Evolutionary conservation across 2,329 filamentous ascomycete genomes (phyloP), one percentile per base, ranked within the genome.

Genomic region (Tolypocladium capitatum): DNA sequence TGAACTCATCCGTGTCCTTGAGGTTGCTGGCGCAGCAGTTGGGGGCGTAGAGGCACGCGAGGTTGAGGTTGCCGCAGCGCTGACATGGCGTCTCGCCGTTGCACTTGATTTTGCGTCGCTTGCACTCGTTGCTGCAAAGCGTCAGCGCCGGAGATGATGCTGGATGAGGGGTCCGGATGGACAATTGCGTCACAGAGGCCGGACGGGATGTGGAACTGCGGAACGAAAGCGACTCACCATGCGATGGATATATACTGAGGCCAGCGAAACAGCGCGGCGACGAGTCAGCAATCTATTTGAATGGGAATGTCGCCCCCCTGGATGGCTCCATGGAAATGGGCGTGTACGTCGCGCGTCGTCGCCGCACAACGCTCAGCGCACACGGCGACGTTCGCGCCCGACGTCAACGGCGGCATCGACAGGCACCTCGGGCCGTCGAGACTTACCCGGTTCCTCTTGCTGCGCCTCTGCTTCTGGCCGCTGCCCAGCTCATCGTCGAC

Each of bases 1-100:
- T 86, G 71, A 89, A 96, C 63, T 96, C 90, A 10, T 94, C 86
- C 43, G 88, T 89, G 58, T 96, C 90, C 64, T 91, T 92, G 74
- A 95, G 89, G 64, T 79, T 88, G 69, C 80, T 90, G 52, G 78
- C 68, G 60, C 78, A 82, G 62, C 80, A 82, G 58, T 82, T 82
- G 14, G 79, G 75, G 6, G 80, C 73, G 65, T 84, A 85, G 41
- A 82, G 68, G 58, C 81, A 85, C 52, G 74, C 65, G 18, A 84
- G 70, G 55, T 78, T 80, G 62, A 85, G 78, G 55, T 83, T 81
- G 55, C 80, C 77, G 56, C 83, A 86, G 48, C 83, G 72, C 50
- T 80, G 74, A 54, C 83, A 86, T 1, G 80, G 77, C 1, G 74
- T 76, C 55, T 84, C 78, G 51, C 83, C 83, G 62, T 84, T 85